Base-by-base conservation (phyloP, 768 basidiomycete genomes). In the Inosperma sp. region DNA sequence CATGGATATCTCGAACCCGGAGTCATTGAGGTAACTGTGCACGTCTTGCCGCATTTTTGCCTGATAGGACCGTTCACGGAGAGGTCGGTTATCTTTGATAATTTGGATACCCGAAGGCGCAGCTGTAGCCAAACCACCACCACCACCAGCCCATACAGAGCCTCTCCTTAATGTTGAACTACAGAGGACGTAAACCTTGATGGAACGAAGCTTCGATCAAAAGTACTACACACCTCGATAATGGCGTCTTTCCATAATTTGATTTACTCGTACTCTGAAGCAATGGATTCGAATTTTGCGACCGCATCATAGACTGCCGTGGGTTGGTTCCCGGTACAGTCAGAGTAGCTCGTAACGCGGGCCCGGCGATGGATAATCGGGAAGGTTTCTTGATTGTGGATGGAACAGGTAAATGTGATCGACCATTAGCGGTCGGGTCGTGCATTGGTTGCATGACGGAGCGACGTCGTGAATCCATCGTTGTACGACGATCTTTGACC, bases 31-130 rank as follows among this genome's bases (percentile, higher is more conserved):
- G 72, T 84, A 95, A 22, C 70, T 72, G 41, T 77, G 69, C 56
- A 95, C 83, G n/a, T 89, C 83, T 62, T 88, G 80, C 37, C 84
- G 76, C 82, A 88, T 84, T 64, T 82, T 81, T 16, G 70, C 60
- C 65, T 92, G 88, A 63, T 83, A 93, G 14, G 78, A 69, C 43
- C 76, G 71, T 56, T 93, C 89, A 30, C 90, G 83, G 40, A 93
- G 74, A 0, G 90, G 88, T 7, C 93, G 81, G 27, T 78, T 69
- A 59, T 96, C 93, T 59, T 86, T 88, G 50, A 74, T 60, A 2
- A 76, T 64, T 64, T 85, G 84, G 54, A 72, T 78, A 16, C 73
- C 68, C n/a, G 72, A 61, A 17, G 80, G 76, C 2, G 77, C 75
- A 3, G 76, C 73, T 33, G 74, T 64, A 14, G 75, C 66, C 7